Evolutionary conservation across 1,139 yeast genomes (phyloP), one percentile per base, ranked within the genome.

Genomic region (Yamadazyma buinensis): DNA sequence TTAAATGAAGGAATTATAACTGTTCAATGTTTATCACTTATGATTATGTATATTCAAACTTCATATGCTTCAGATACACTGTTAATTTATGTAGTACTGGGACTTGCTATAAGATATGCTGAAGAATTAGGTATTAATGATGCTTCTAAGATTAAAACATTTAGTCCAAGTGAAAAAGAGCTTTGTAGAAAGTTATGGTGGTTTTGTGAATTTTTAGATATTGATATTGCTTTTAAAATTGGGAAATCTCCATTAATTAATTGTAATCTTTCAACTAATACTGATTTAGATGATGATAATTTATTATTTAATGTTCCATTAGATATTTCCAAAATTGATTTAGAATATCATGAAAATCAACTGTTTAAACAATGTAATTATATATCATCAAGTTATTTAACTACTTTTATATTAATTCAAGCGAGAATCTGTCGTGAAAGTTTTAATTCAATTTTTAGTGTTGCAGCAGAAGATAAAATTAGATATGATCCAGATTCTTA

Each of bases 61-160:
- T 58, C 64, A 28, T 56, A 66, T 46, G 55, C 71, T 7, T 49
- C 62, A 2, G 67, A 75, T 19, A 40, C 39, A 19, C 74, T 72
- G 23, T 50, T 64, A 21, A 62, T 69, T 22, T 70, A 65, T 44
- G 58, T 68, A 31, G 47, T 80, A 8, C 48, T 67, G 0, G 58
- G 80, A 0, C 65, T 74, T 5, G 77, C 80, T 2, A 65, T 76
- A 3, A 59, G 86, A 35, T 70, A 67, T 44, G 84, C 86, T 0
- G 78, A 73, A 44, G 82, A 77, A 29, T 53, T 81, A 38, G 92
- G 92, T 0, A 58, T 84, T 17, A 83, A 83, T 49, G 60, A 84
- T 21, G 57, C 57, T 23, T 11, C 20, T 9, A 84, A 79, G 39
- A 54, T 72, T 1, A 44, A 48, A 5, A 62, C 67, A 1, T 44